A percentile compares a stretch with the other conserved stretches of the same genome.
These are phyloP conservation scores for Ceratocystis diversiconidia DNA, from an alignment of 2,329 filamentous ascomycete genomes.

Conservation along the genomic window DNA sequence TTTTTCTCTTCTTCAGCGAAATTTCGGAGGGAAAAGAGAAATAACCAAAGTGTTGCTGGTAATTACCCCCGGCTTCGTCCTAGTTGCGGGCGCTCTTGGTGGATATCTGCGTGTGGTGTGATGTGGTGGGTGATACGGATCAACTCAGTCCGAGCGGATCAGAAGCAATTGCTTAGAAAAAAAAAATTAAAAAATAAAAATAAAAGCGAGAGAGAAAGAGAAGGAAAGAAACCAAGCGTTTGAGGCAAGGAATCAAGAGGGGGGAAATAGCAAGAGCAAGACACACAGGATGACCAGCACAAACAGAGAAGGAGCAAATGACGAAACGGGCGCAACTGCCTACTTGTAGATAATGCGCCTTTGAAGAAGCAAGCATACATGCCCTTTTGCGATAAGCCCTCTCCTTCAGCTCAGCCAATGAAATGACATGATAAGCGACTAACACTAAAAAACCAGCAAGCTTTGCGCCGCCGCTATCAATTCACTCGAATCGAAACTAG, in stretches of 20 bases:
- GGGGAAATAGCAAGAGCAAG: background rate
- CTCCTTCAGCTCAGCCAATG: no score
- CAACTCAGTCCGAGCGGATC: background rate
- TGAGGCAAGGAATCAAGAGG: background rate
- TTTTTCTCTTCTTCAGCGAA: background rate
- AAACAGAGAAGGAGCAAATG: background rate
- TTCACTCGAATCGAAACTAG: background rate
- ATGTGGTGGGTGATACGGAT: background rate
- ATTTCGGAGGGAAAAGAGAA: background rate
- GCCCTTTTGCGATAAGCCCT: background rate
- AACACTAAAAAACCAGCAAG: background rate
- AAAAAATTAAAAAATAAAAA: background rate
- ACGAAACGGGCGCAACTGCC: background rate
- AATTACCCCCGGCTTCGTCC: slow-evolving; percentile 3
- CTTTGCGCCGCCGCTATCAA: background rate
- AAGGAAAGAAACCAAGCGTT: no score
- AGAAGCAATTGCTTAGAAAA: background rate
- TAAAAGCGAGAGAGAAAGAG: no score
- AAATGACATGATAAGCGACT: background rate
- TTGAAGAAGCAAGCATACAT: no score
- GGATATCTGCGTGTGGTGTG: background rate
- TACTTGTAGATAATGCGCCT: background rate
- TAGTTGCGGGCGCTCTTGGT: slow-evolving; percentile 1
- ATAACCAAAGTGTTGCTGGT: background rate
- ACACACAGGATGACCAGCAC: background rate